These are phyloP conservation scores for Paramecium primaurelia DNA, from an alignment of 73 alveolate species.

Conservation along the genomic window DNA sequence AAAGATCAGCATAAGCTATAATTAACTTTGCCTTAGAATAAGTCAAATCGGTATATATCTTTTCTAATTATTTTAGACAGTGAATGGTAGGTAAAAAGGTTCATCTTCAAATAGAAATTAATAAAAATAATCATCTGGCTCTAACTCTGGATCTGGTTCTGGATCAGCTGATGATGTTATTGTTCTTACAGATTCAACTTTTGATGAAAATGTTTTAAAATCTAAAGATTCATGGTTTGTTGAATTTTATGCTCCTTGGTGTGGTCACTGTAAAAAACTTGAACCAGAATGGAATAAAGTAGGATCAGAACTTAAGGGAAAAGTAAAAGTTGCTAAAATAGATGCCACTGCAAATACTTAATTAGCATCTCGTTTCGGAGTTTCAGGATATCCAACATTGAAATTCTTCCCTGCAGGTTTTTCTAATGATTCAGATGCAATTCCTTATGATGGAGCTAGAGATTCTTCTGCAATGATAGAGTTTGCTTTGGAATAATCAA, in stretches of 20 bases:
- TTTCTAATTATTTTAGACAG: conserved; percentile 71
- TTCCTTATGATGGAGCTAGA: conserved; percentile 64
- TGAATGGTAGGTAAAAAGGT: conserved; percentile 22
- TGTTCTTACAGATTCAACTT: conserved; percentile 84
- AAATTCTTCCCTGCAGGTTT: conserved; percentile 83
- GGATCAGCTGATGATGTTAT: conserved; percentile 76
- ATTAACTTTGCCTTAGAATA: conserved; percentile 74
- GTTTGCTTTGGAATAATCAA: conserved; percentile 69
- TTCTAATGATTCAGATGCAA: conserved; percentile 48
- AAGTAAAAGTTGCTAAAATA: conserved; percentile 89
- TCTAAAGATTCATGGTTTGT: conserved; percentile 91
- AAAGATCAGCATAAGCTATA: conserved; percentile 85
- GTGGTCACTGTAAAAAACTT: conserved; percentile 94
- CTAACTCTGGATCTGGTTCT: not conserved
- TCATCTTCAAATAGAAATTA: not conserved
- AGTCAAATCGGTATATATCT: conserved; percentile 67
- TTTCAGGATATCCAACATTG: conserved; percentile 88
- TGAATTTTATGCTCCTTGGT: conserved; percentile 96
- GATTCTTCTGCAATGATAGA: conserved; percentile 70
- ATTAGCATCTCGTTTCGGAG: conserved; percentile 82
- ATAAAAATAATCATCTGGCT: not conserved
- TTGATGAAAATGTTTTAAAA: conserved; percentile 69
- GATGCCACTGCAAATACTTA: conserved; percentile 88
- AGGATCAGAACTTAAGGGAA: conserved; percentile 87
- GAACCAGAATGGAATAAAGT: conserved; percentile 94